These are phyloP conservation scores for Irpex lacteus DNA, from an alignment of 1,284 basidiomycete genomes.

Conservation along the genomic window DNA sequence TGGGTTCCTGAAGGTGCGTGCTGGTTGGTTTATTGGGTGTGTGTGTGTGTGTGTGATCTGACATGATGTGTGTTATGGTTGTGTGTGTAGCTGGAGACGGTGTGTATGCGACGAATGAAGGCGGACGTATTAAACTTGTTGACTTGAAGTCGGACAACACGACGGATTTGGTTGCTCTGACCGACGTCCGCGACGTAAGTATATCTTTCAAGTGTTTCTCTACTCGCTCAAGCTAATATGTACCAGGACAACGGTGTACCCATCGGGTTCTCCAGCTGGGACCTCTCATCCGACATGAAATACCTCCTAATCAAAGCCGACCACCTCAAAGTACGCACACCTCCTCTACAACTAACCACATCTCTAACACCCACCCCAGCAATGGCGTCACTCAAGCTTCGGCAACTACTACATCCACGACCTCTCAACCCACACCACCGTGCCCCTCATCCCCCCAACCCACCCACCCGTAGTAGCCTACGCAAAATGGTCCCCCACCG, in stretches of 20 bases:
- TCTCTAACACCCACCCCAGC: constrained; percentile 40
- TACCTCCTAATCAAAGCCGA: constrained; percentile 81
- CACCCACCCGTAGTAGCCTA: constrained; percentile 71
- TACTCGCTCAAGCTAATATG: constrained; percentile 2
- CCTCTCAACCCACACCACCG: constrained; percentile 57
- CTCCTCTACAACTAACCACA: not conserved
- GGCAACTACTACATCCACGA: constrained; percentile 87
- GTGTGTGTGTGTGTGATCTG: not conserved
- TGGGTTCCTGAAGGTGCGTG: constrained; percentile 87
- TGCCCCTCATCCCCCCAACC: constrained; percentile 64
- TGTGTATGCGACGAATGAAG: constrained; percentile 69
- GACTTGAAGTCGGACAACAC: constrained; percentile 77
- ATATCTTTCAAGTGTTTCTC: not conserved
- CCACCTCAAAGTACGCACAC: constrained; percentile 55
- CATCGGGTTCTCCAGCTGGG: constrained; percentile 64
- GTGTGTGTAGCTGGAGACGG: constrained; percentile 82
- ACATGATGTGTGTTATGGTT: too few relatives aligned
- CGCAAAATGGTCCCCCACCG: constrained; percentile 84
- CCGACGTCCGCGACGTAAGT: constrained; percentile 64
- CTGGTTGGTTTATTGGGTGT: not conserved
- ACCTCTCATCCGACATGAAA: constrained; percentile 84
- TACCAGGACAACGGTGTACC: constrained; percentile 54
- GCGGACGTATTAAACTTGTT: constrained; percentile 70
- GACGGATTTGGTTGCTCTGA: constrained; percentile 52
- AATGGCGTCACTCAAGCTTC: constrained; percentile 91